phyloP scores from a whole-genome alignment of 1,284 basidiomycete species.

The Chiua sp. region DNA sequence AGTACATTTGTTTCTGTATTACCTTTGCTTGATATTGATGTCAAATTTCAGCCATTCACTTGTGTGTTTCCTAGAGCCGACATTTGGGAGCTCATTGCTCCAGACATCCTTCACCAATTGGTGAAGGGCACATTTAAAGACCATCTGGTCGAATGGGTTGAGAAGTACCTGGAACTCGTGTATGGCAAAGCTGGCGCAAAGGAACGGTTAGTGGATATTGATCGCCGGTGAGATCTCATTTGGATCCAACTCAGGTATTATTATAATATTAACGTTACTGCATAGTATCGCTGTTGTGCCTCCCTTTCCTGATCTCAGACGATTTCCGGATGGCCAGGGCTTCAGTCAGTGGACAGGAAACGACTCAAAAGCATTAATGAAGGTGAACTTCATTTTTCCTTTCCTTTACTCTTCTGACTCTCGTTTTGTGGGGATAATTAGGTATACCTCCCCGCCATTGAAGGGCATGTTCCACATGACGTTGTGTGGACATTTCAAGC shows the following conservation, averaged over 20 bases:
- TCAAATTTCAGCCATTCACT: too few species aligned
- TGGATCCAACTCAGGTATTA: neutral
- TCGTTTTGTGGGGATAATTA: neutral
- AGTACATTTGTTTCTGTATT: too few species aligned
- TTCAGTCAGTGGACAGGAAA: conserved; percentile 16
- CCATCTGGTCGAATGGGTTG: neutral
- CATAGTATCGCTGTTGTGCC: conserved; percentile 3
- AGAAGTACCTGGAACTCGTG: neutral
- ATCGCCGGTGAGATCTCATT: neutral
- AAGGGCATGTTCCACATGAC: neutral
- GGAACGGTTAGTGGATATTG: neutral
- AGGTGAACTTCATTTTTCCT: neutral
- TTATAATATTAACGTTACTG: too few species aligned
- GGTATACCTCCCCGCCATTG: neutral
- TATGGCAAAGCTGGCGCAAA: conserved; percentile 1
- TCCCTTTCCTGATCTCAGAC: conserved; percentile 1
- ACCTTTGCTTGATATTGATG: too few species aligned
- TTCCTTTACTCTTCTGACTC: too few species aligned
- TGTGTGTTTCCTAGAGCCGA: too few species aligned
- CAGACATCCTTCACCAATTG: conserved; percentile 1
- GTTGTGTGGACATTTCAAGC: neutral
- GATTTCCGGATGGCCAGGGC: conserved; percentile 7
- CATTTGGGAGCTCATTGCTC: neutral
- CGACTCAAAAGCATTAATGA: conserved; percentile 18
- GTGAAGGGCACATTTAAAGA: neutral